Percentiles rank a stretch among this genome's conserved stretches.
These are phyloP conservation scores for Cutaneotrichosporon cyanovorans DNA, from an alignment of 1,284 basidiomycete genomes.

Conservation along the genomic window DNA sequence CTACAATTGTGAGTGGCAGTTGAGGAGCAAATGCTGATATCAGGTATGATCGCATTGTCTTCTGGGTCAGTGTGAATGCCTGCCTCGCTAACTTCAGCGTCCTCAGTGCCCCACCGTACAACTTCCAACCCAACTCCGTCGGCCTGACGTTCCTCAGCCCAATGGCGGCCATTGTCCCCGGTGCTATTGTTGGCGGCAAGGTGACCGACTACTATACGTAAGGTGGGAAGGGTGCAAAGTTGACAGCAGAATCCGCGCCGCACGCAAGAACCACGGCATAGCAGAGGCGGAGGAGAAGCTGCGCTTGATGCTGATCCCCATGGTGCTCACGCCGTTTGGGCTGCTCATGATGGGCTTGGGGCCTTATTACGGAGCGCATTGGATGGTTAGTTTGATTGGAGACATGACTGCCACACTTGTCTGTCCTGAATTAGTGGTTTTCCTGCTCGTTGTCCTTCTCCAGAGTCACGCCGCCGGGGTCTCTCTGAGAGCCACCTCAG, in stretches of 20 bases:
- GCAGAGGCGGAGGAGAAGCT: constrained; percentile 23
- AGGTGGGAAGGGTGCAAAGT: no score
- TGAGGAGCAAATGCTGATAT: neutral
- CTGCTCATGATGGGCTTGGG: constrained; percentile 25
- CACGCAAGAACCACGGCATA: constrained; percentile 14
- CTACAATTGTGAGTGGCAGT: constrained; percentile 17
- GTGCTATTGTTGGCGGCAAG: constrained; percentile 12
- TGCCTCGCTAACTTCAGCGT: constrained; percentile 2
- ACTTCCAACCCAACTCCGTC: constrained; percentile 17
- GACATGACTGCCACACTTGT: no score
- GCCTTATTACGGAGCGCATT: constrained; percentile 19
- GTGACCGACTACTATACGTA: constrained; percentile 10
- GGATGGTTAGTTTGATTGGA: constrained; percentile 14
- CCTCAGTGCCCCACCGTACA: constrained; percentile 19
- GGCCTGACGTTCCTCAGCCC: constrained; percentile 22
- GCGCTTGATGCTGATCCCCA: constrained; percentile 13
- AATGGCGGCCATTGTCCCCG: constrained; percentile 20
- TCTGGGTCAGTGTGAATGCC: constrained; percentile 4
- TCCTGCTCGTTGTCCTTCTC: no score
- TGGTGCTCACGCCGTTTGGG: constrained; percentile 12
- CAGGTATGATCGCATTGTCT: constrained; percentile 17
- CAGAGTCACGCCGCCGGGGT: no score
- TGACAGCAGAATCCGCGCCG: neutral
- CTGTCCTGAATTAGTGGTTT: no score
- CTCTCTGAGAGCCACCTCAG: no score